These are phyloP conservation scores for Fennellomyces sp. DNA, from an alignment of 371 early-diverging fungal genomes.

Conservation along the genomic window DNA sequence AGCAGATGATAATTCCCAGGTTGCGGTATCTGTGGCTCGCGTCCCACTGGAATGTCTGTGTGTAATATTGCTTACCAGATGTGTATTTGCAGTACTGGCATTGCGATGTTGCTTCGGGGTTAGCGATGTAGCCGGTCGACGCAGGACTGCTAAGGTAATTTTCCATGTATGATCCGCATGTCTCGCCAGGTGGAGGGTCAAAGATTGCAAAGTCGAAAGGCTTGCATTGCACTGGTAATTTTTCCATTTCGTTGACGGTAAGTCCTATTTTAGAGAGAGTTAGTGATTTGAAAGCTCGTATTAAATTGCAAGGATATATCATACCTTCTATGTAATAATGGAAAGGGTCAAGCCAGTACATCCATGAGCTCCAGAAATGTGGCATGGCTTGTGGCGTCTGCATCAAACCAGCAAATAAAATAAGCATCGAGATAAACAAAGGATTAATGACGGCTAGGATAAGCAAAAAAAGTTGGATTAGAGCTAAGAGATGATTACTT, in stretches of 20 bases:
- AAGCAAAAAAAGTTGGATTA: neutral
- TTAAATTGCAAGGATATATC: neutral
- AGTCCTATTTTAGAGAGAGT: slow-evolving; percentile 70
- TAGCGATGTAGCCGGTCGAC: slow-evolving; percentile 57
- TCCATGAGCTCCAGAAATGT: slow-evolving; percentile 70
- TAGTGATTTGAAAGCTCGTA: slow-evolving; percentile 46
- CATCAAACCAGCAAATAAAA: slow-evolving; percentile 69
- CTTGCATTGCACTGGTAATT: slow-evolving; percentile 46
- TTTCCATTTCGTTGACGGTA: slow-evolving; percentile 62
- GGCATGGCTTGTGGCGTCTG: slow-evolving; percentile 63
- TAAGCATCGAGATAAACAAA: slow-evolving; percentile 55
- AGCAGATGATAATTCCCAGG: slow-evolving; percentile 11
- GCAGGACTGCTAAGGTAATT: slow-evolving; percentile 39
- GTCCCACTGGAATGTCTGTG: slow-evolving; percentile 48
- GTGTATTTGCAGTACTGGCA: slow-evolving; percentile 67
- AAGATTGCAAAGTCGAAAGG: slow-evolving; percentile 46
- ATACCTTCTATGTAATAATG: slow-evolving; percentile 15
- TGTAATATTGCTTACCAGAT: slow-evolving; percentile 55
- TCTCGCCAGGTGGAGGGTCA: slow-evolving; percentile 55
- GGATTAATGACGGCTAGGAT: slow-evolving; percentile 59
- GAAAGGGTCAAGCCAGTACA: slow-evolving; percentile 54
- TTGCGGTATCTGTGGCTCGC: slow-evolving; percentile 59
- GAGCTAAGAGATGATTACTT: too few relatives aligned
- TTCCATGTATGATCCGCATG: slow-evolving; percentile 56
- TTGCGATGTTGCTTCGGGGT: slow-evolving; percentile 36